Conservation (phyloP, 75 land plant genomes). For the Picea sitchensis region DNA sequence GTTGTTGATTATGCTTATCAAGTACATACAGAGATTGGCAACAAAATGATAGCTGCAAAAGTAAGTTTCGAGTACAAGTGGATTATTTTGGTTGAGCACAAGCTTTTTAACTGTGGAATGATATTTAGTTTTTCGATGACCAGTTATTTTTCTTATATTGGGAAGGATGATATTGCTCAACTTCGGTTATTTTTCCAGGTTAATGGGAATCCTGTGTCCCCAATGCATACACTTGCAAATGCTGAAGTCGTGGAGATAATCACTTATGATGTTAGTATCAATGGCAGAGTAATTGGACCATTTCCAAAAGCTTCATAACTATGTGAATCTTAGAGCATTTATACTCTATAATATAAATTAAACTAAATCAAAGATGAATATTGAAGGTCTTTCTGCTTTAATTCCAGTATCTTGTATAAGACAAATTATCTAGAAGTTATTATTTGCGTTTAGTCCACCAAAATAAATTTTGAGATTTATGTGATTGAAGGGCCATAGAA, state of each 20-base stretch:
- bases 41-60: constrained; percentile 98
- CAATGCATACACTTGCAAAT: constrained; percentile 83
- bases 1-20: constrained; percentile 96
- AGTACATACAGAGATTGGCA: constrained; percentile 93
- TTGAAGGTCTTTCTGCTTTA: background rate
- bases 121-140: background rate
- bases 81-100: background rate
- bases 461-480: background rate
- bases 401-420: background rate
- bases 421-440: background rate
- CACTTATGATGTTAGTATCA: constrained; percentile 77
- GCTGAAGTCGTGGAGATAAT: constrained; percentile 99
- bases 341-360: background rate
- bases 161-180: background rate
- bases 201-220: constrained; percentile 92
- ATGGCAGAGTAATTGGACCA: background rate
- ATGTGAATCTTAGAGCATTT: background rate
- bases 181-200: constrained; percentile 50
- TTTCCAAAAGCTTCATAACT: background rate
- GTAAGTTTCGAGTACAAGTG: constrained; percentile 25
- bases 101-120: background rate
- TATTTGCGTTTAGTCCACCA: background rate
- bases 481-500: background rate
- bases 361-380: background rate
- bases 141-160: background rate